Base-by-base conservation (phyloP, 2,329 filamentous ascomycete genomes). In the Aspergillus felis region DNA sequence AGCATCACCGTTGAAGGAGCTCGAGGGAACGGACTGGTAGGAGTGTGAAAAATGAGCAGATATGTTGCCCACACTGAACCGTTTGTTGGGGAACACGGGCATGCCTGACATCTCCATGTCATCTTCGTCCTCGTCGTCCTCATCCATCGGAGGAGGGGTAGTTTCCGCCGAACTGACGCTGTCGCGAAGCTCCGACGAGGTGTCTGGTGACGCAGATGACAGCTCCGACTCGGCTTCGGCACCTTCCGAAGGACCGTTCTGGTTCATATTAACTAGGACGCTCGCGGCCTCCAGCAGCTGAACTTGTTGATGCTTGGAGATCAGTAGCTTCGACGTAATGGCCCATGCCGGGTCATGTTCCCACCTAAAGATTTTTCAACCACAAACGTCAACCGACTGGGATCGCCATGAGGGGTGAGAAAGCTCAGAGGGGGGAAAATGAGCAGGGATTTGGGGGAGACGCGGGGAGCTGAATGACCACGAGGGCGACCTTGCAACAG, bases 331-430 rank as follows among this genome's bases (percentile, higher is more conserved):
- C 67, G 94, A 97, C 56, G 94, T 99, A 74, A 89, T 88, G 53
- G 92, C 90, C 94, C 94, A 99, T 80, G 96, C 91, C 66, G 94
- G 93, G 75, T 95, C 96, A 78, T 99, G 94, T 81, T 99, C 94
- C 94, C 94, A 99, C 84, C 93, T 99, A 85, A 61, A 52, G 58
- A 66, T 57, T 38, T 38, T 38, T 38, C 32, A 17, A 38, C 62
- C 63, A 69, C 61, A 61, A 75, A 74, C 67, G 76, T 79, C 78
- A 80, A 74, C 63, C 64, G 61, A 68, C 61, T 65, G 63, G 27
- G 58, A 62, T 57, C 58, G 65, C 58, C 41, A 73, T 66, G 32
- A 52, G 57, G 55, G 61, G 54, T 55, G 57, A 56, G 61, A 62
- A 64, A 56, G 52, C 55, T 65, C 64, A 68, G 68, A 60, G 70